Conservation (phyloP, 2,329 filamentous ascomycete species). For the Cladosporium sp. region DNA sequence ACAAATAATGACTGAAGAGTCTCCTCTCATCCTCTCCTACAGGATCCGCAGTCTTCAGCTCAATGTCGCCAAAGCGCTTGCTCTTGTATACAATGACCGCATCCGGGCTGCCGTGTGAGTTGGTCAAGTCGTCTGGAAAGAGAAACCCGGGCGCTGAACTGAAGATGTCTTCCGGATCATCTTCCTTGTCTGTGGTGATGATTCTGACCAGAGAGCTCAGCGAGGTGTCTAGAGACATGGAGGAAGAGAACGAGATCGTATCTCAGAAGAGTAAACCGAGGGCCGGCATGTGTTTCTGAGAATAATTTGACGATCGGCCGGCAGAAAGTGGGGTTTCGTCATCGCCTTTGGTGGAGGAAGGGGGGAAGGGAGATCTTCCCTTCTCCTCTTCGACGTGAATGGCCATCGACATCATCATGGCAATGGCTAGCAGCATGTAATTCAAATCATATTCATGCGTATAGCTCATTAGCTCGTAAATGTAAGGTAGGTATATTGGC, state of each 20-base stretch:
- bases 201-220: slow-evolving; percentile 28
- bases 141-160: slow-evolving; percentile 56
- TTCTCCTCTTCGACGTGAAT: not conserved
- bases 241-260: not conserved
- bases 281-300: not conserved
- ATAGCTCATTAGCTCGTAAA: no score
- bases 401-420: not conserved
- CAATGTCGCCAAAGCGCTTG: slow-evolving; percentile 33
- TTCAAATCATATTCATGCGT: not conserved
- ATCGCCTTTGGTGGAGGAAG: not conserved
- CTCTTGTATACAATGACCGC: slow-evolving; percentile 55
- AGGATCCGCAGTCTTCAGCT: slow-evolving; percentile 42
- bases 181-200: slow-evolving; percentile 19
- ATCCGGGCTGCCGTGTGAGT: slow-evolving; percentile 61
- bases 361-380: not conserved
- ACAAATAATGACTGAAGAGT: slow-evolving; percentile 69
- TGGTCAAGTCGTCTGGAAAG: slow-evolving; percentile 64
- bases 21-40: slow-evolving; percentile 50
- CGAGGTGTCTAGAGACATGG: slow-evolving; percentile 1
- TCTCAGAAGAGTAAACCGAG: not conserved
- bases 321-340: not conserved
- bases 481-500: no score
- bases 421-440: not conserved
- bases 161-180: slow-evolving; percentile 44
- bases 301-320: not conserved